These are phyloP conservation scores for Mycena olivaceomarginata DNA, from an alignment of 768 basidiomycete species.

Conservation along the genomic window DNA sequence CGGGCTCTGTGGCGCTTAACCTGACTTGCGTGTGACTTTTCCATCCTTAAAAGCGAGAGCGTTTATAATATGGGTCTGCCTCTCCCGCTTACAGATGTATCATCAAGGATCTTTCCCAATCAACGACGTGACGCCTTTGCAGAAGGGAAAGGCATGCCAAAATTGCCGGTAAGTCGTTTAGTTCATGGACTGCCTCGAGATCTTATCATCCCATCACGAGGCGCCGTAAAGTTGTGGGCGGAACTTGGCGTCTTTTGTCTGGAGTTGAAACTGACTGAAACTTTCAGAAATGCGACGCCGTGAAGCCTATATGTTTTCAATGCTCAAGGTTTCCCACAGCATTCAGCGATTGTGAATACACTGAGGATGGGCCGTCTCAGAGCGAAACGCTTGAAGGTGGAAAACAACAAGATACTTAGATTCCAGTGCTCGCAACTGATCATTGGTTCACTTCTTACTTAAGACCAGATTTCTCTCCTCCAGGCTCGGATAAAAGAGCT, in stretches of 20 bases:
- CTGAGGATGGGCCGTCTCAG: slow-evolving; percentile 32
- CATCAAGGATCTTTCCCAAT: too few relatives aligned
- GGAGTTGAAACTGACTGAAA: not conserved
- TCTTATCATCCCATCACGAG: not conserved
- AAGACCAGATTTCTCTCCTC: slow-evolving; percentile 40
- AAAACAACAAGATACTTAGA: not conserved
- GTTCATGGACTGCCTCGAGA: not conserved
- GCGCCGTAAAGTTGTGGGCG: slow-evolving; percentile 38
- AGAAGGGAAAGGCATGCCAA: not conserved
- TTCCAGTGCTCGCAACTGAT: not conserved
- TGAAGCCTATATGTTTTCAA: slow-evolving; percentile 34
- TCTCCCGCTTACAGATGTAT: too few relatives aligned
- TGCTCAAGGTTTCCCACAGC: slow-evolving; percentile 34
- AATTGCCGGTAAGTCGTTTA: not conserved
- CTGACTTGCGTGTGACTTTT: too few relatives aligned
- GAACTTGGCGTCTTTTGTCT: not conserved
- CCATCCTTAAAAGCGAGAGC: too few relatives aligned
- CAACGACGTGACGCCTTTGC: not conserved
- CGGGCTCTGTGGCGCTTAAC: too few relatives aligned
- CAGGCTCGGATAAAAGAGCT: slow-evolving; percentile 40
- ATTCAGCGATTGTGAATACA: slow-evolving; percentile 42
- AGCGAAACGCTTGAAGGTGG: slow-evolving; percentile 41
- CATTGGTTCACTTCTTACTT: too few relatives aligned
- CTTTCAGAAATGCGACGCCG: slow-evolving; percentile 41
- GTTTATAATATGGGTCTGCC: too few relatives aligned